A percentile compares a stretch with the other conserved stretches of the same genome.
Evolutionary conservation across 2,329 filamentous ascomycete species (phyloP).

Genomic region (Esteya vermicola): DNA sequence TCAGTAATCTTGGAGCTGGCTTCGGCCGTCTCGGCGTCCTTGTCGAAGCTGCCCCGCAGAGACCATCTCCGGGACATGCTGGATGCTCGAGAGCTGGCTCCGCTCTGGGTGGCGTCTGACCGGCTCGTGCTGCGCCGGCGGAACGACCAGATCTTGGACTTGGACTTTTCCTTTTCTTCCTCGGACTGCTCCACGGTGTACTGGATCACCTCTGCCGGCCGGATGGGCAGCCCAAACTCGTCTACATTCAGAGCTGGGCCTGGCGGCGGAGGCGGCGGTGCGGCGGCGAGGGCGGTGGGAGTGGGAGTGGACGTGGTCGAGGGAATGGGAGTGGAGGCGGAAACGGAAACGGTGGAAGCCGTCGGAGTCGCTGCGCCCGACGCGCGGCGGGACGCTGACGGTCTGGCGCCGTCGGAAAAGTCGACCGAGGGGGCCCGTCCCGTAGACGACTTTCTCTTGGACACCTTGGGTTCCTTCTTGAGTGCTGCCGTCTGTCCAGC

Average conservation of each 20-base stretch:
- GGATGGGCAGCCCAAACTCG: constrained; percentile 57
- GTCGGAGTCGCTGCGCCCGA: too few relatives aligned
- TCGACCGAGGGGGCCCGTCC: too few relatives aligned
- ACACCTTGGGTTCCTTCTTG: not conserved
- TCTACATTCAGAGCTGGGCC: constrained; percentile 34
- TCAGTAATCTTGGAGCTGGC: not conserved
- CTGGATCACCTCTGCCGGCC: constrained; percentile 23
- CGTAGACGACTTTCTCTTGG: too few relatives aligned
- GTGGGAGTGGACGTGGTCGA: not conserved
- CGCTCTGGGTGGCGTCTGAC: constrained; percentile 4
- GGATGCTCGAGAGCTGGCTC: constrained; percentile 7
- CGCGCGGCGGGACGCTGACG: too few relatives aligned
- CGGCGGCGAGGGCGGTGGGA: not conserved
- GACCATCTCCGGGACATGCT: constrained; percentile 7
- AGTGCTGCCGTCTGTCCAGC: not conserved
- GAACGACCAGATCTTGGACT: constrained; percentile 6
- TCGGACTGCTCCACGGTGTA: constrained; percentile 10
- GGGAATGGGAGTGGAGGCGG: too few relatives aligned
- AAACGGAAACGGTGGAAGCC: too few relatives aligned
- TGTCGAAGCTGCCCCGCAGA: constrained; percentile 2
- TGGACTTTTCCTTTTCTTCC: not conserved
- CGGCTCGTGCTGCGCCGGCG: constrained; percentile 7
- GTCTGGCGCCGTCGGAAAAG: too few relatives aligned
- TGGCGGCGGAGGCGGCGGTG: not conserved
- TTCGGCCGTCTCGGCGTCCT: not conserved